Evolutionary conservation across 2,329 filamentous ascomycete species (phyloP).

Genomic region (Apiospora koreana): DNA sequence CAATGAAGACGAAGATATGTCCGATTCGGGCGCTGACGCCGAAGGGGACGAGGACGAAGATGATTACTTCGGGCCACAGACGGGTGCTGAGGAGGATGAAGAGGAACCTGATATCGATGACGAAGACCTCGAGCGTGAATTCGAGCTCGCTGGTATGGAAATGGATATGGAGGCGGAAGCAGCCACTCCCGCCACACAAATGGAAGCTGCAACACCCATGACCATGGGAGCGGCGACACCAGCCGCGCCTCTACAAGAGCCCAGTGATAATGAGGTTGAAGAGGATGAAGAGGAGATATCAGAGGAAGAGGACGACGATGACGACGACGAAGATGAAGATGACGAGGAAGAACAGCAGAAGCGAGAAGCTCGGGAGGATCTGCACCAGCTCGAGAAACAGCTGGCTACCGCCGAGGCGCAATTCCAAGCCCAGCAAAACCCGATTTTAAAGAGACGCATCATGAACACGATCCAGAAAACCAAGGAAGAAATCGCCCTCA

Average conservation of each 20-base stretch:
- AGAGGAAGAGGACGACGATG: slow-evolving; percentile 51
- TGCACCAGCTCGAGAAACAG: slow-evolving; percentile 57
- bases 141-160: slow-evolving; percentile 33
- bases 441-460: slow-evolving; percentile 52
- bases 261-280: slow-evolving; percentile 38
- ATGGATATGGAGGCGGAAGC: slow-evolving; percentile 21
- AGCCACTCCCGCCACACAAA: slow-evolving; percentile 42
- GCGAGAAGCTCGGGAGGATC: slow-evolving; percentile 50
- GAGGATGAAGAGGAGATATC: slow-evolving; percentile 46
- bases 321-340: slow-evolving; percentile 54
- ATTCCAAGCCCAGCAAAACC: slow-evolving; percentile 44
- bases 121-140: slow-evolving; percentile 54
- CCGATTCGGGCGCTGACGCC: slow-evolving; percentile 46
- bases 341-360: slow-evolving; percentile 56
- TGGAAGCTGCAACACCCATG: slow-evolving; percentile 48
- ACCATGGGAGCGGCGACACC: slow-evolving; percentile 46
- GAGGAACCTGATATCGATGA: slow-evolving; percentile 38
- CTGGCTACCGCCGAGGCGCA: slow-evolving; percentile 52
- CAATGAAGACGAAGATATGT: slow-evolving; percentile 50
- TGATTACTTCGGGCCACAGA: slow-evolving; percentile 40
- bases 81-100: slow-evolving; percentile 41
- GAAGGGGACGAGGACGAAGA: slow-evolving; percentile 59
- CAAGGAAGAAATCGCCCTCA: slow-evolving; percentile 40
- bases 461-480: slow-evolving; percentile 49
- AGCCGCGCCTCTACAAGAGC: slow-evolving; percentile 43